Percentiles rank a stretch among this genome's conserved stretches.
These are phyloP conservation scores for Straminergon stramineum DNA, from an alignment of 225 moss, liverwort and hornwort genomes.

Conservation along the genomic window DNA sequence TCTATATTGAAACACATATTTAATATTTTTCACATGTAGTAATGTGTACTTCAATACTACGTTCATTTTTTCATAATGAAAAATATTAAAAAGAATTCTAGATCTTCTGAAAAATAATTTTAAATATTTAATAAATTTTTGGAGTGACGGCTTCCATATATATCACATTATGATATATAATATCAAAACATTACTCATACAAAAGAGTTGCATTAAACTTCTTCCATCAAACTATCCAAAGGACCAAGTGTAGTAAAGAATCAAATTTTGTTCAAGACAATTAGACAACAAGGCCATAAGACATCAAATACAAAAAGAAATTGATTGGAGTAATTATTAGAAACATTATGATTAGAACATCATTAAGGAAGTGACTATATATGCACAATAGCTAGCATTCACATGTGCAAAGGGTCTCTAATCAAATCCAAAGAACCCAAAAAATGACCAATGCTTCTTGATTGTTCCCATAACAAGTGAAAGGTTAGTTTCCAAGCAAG, in stretches of 20 bases:
- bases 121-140: too few species aligned
- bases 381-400: not conserved
- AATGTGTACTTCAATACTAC: too few species aligned
- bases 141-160: too few species aligned
- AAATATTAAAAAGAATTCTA: too few species aligned
- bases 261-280: too few species aligned
- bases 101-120: too few species aligned
- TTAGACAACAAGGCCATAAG: not conserved
- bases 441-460: not conserved
- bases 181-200: not conserved
- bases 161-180: too few species aligned
- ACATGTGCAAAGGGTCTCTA: not conserved
- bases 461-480: not conserved
- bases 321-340: not conserved
- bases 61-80: too few species aligned
- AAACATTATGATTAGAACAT: not conserved
- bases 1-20: too few species aligned
- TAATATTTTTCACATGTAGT: too few species aligned
- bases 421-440: not conserved
- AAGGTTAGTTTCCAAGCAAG: not conserved
- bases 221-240: not conserved
- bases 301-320: not conserved
- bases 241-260: not conserved
- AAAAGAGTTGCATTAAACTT: not conserved
- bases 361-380: not conserved